Conservation (phyloP, 768 basidiomycete genomes). For the Postia placenta region DNA sequence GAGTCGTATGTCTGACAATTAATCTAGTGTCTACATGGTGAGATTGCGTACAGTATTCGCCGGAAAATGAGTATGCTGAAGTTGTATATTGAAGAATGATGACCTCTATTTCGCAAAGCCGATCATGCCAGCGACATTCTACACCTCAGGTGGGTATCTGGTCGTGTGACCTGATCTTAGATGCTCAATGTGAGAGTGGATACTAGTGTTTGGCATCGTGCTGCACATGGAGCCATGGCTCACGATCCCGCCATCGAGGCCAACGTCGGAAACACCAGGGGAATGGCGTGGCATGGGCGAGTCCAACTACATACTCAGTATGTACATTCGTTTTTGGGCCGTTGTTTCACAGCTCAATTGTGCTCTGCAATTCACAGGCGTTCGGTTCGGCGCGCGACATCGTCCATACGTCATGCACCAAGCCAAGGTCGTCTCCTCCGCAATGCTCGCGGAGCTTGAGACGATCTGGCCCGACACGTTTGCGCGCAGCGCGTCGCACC, state of each 20-base stretch:
- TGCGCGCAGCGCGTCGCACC: slow-evolving; percentile 24
- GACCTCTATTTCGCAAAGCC: slow-evolving; percentile 32
- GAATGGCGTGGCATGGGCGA: slow-evolving; percentile 36
- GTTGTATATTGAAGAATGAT: slow-evolving; percentile 26
- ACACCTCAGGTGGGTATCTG: slow-evolving; percentile 20
- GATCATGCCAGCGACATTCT: slow-evolving; percentile 26
- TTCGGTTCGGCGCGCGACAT: slow-evolving; percentile 32
- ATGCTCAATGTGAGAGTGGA: background rate
- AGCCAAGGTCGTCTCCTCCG: slow-evolving; percentile 28
- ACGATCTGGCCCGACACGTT: slow-evolving; percentile 25
- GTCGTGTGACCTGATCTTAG: too few species aligned
- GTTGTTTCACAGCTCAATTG: background rate
- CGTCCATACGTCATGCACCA: slow-evolving; percentile 37
- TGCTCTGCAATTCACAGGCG: slow-evolving; percentile 9
- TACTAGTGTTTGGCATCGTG: slow-evolving; percentile 30
- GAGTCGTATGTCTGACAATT: background rate
- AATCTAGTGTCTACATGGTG: slow-evolving; percentile 21
- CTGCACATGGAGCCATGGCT: slow-evolving; percentile 30
- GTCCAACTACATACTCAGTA: slow-evolving; percentile 31
- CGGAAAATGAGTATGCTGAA: too few species aligned
- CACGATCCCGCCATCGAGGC: slow-evolving; percentile 21
- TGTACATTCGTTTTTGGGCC: background rate
- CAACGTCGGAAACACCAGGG: slow-evolving; percentile 18
- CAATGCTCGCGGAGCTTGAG: slow-evolving; percentile 31
- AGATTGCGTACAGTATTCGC: too few species aligned